These are phyloP conservation scores for Hortaea werneckii DNA, from an alignment of 2,329 filamentous ascomycete genomes.

Conservation along the genomic window DNA sequence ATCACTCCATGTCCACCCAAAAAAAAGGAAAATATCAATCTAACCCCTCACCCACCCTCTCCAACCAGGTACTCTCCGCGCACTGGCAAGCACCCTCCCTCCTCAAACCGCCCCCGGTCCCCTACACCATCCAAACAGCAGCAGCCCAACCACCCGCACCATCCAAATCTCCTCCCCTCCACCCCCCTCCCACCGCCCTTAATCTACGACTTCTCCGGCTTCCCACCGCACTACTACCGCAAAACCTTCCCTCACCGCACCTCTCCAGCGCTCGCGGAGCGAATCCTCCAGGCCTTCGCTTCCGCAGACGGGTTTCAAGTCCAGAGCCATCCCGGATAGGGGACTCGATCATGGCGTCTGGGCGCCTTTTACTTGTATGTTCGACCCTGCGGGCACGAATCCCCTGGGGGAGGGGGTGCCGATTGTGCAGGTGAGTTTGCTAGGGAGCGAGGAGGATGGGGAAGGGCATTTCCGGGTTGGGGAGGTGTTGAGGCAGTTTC, in stretches of 20 bases:
- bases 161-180: too few relatives aligned
- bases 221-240: conserved; percentile 59
- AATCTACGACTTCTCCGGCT: conserved; percentile 68
- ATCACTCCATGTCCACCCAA: too few relatives aligned
- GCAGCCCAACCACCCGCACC: too few relatives aligned
- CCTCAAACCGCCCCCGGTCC: conserved; percentile 28
- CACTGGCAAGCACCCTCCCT: neutral
- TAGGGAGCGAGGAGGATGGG: conserved; percentile 54
- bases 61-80: neutral
- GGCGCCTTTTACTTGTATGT: conserved; percentile 55
- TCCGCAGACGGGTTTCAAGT: conserved; percentile 47
- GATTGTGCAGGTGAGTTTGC: conserved; percentile 63
- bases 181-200: conserved; percentile 38
- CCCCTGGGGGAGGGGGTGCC: conserved; percentile 38
- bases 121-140: too few relatives aligned
- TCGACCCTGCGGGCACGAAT: conserved; percentile 26
- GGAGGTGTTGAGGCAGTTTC: conserved; percentile 52
- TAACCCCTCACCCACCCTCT: too few relatives aligned
- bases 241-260: conserved; percentile 57
- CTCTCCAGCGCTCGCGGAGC: conserved; percentile 48
- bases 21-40: too few relatives aligned
- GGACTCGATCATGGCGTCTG: conserved; percentile 70
- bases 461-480: conserved; percentile 59
- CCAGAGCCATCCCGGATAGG: conserved; percentile 45
- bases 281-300: conserved; percentile 46